Evolutionary conservation across 2,329 filamentous ascomycete genomes (phyloP).

Genomic region (Aspergillus bombycis): DNA sequence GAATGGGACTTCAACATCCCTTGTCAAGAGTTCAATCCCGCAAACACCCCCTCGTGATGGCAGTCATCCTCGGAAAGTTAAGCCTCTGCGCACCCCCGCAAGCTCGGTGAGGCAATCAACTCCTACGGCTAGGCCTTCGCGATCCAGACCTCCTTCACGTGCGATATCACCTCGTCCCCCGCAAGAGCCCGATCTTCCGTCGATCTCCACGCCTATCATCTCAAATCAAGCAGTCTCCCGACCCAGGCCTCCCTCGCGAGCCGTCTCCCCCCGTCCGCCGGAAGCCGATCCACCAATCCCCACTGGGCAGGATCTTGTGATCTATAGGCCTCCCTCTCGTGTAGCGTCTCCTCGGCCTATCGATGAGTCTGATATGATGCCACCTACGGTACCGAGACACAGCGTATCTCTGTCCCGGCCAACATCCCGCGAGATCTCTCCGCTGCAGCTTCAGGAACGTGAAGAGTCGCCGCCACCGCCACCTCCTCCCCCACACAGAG

Average conservation of each 20-base stretch:
- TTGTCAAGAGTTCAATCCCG: constrained; percentile 40
- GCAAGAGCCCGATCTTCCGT: constrained; percentile 18
- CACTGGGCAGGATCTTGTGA: constrained; percentile 9
- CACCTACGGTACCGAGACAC: constrained; percentile 18
- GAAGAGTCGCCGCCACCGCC: constrained; percentile 80
- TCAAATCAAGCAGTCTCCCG: neutral
- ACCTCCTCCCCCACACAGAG: constrained; percentile 76
- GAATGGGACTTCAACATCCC: constrained; percentile 35
- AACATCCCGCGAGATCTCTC: constrained; percentile 29
- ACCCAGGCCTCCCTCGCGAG: constrained; percentile 23
- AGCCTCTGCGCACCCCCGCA: constrained; percentile 41
- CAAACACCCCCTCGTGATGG: constrained; percentile 40
- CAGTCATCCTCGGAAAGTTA: constrained; percentile 34
- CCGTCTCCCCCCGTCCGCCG: constrained; percentile 25
- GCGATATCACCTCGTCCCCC: constrained; percentile 30
- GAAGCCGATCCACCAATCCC: constrained; percentile 20
- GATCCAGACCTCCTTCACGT: constrained; percentile 34
- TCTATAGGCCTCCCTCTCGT: constrained; percentile 14
- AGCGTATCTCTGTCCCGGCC: constrained; percentile 14
- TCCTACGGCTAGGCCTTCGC: constrained; percentile 38
- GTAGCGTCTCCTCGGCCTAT: constrained; percentile 19
- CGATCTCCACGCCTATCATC: constrained; percentile 1
- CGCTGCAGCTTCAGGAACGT: constrained; percentile 48
- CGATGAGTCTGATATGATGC: constrained; percentile 11
- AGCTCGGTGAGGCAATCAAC: constrained; percentile 43